Evolutionary conservation across 257 asterid genomes (phyloP), one percentile per base, ranked within the genome.

Genomic region (Eustoma russellianum): DNA sequence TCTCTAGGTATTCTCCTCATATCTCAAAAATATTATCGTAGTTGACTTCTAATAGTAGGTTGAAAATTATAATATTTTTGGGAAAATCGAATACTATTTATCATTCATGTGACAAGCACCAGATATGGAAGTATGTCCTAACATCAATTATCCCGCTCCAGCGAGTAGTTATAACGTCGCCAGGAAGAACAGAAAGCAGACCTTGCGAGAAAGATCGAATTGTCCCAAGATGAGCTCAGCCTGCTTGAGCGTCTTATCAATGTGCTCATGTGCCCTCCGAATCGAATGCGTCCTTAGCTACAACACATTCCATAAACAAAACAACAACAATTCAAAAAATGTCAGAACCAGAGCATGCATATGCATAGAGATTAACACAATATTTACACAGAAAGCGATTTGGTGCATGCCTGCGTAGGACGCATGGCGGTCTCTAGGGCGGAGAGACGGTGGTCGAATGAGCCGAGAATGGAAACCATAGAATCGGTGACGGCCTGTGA

Each of bases 381-480:
- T 4, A 13, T 10, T 35, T 47, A 49, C 13, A 46, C 11, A 1
- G 33, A 8, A 10, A 10, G 17, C 11, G 45, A 44, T 2, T 7
- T 9, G 11, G 61, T 33, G 17, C 46, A 48, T 72, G 75, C 98
- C 96, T 91, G 98, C 5, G 98, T 91, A 56, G 98, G 98, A 60
- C 98, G 94, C 98, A 91, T 91, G 74, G 98, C 98, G 53, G 98
- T 91, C 69, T 91, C 98, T 41, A 91, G 95, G 57, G 98, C 95
- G 48, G 98, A 91, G 70, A 91, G 94, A 17, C 98, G 96, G 68
- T 76, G 88, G 67, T 91, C 98, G 59, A 91, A 91, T 53, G 98
- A 91, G 43, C 98, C 98, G 54, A 91, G 94, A 55, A 87, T 87
- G 59, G 85, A 4, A 33, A 80, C 91, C 93, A 87, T 85, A 73